These are phyloP conservation scores for Aspergillus sp. DNA, from an alignment of 2,329 filamentous ascomycete species.

Conservation along the genomic window DNA sequence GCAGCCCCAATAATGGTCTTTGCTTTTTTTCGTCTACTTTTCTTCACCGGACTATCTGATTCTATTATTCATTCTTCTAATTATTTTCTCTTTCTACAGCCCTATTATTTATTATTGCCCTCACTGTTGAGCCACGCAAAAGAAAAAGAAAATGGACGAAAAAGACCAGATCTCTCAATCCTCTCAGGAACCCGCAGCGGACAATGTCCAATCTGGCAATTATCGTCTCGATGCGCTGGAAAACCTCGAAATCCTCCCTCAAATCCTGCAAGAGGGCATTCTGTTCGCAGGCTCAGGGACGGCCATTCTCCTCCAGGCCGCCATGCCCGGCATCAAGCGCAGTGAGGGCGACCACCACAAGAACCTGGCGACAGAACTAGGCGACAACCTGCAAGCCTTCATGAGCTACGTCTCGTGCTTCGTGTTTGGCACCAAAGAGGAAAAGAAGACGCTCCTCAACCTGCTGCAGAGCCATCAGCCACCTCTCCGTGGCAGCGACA, in stretches of 20 bases:
- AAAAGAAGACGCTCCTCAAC: slow-evolving; percentile 24
- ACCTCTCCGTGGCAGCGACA: slow-evolving; percentile 16
- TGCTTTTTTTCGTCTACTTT: too few species aligned
- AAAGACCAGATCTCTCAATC: slow-evolving; percentile 10
- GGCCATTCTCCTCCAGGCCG: slow-evolving; percentile 30
- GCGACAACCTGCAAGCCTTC: slow-evolving; percentile 24
- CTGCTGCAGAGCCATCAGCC: slow-evolving; percentile 18
- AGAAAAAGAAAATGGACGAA: slow-evolving; percentile 2
- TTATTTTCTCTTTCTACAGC: too few species aligned
- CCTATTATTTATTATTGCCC: too few species aligned
- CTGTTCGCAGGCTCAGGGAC: slow-evolving; percentile 31
- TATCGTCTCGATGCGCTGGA: slow-evolving; percentile 24
- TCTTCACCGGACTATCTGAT: not conserved
- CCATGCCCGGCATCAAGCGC: slow-evolving; percentile 20
- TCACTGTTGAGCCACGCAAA: not conserved
- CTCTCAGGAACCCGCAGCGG: slow-evolving; percentile 7
- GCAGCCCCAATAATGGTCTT: too few species aligned
- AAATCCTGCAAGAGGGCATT: slow-evolving; percentile 32
- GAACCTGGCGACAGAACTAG: slow-evolving; percentile 24
- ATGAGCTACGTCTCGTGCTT: slow-evolving; percentile 30
- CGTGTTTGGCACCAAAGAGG: slow-evolving; percentile 25
- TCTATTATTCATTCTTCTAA: not conserved
- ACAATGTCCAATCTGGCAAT: not conserved
- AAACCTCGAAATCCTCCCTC: slow-evolving; percentile 28
- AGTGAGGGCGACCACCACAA: slow-evolving; percentile 8